Percentiles rank a stretch among this genome's conserved stretches.
Evolutionary conservation across 139 green algal species (phyloP).

Genomic region (Deuterostichococcus epilithicus): DNA sequence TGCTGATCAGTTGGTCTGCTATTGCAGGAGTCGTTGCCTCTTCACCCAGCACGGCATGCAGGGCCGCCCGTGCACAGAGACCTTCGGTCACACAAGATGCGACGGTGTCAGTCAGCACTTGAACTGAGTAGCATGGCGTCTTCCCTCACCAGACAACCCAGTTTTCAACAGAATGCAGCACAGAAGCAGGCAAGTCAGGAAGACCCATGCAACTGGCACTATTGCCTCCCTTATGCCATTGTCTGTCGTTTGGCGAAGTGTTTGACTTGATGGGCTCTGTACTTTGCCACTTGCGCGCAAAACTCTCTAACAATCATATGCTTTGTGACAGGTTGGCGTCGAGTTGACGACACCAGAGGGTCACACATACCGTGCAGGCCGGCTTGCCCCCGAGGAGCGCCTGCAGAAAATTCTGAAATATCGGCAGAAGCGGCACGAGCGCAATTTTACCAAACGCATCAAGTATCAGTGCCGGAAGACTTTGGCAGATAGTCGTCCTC

Average conservation of each 20-base stretch:
- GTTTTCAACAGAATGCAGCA: background rate
- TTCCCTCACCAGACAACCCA: background rate
- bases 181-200: background rate
- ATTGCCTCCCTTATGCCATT: too few species aligned
- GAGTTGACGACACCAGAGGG: slow-evolving; percentile 29
- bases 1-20: too few species aligned
- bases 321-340: background rate
- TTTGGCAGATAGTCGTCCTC: slow-evolving; percentile 65
- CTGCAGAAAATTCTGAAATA: slow-evolving; percentile 68
- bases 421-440: slow-evolving; percentile 61
- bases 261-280: too few species aligned
- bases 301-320: background rate
- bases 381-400: slow-evolving; percentile 63
- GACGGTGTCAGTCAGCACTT: background rate
- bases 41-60: too few species aligned
- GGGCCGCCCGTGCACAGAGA: background rate
- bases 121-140: background rate
- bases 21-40: too few species aligned
- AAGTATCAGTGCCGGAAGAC: slow-evolving; percentile 85
- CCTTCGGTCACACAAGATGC: background rate
- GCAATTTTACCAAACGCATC: slow-evolving; percentile 66
- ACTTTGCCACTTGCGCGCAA: background rate
- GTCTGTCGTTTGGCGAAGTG: background rate
- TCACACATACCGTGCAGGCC: slow-evolving; percentile 17
- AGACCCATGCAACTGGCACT: too few species aligned